Evolutionary conservation across 2,329 filamentous ascomycete genomes (phyloP), one percentile per base, ranked within the genome.

Genomic region (Botryotinia convoluta): DNA sequence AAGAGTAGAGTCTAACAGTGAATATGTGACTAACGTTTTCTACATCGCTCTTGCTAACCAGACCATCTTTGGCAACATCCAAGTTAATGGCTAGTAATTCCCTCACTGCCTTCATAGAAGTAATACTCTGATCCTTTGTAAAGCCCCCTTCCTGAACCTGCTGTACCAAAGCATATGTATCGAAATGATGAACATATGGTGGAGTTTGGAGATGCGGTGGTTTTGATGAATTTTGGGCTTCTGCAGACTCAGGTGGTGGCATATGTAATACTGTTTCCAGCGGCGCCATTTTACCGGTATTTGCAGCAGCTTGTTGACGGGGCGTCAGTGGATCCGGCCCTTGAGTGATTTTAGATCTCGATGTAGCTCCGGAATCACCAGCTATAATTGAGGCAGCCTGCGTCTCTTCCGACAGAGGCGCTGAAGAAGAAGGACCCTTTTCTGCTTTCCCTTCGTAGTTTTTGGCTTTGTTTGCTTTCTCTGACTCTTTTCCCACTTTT

Each of bases 101-200:
- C 35, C 95, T 90, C 72, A 98, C 90, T 9, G 92, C 94, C 84
- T 98, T 98, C 96, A 99, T 99, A 69, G 94, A 86, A 9, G 91
- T 93, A 69, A 94, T 90, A 39, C 94, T 90, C 82, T 98, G 95
- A 0, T 86, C 87, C 62, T 88, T 85, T 1, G 88, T 89, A 83
- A 94, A 98, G 0, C 92, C 92, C 20, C 90, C 90, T 0, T 84
- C 84, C 29, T 90, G 87, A 26, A 99, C 89, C 78, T 93, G 90
- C 79, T 92, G 92, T 26, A 98, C 96, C 8, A 98, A 88, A 22
- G 90, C 91, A 83, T 96, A 99, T 37, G 92, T 97, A 83, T 99
- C 95, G 83, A 99, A 99, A 83, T 98, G 94, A 84, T 99, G 96
- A 48, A 97, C 90, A 80, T 97, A 97, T 1, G 91, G 92, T 12